Evolutionary conservation across 2,329 filamentous ascomycete genomes (phyloP).

Genomic region (Cytospora chrysosperma): DNA sequence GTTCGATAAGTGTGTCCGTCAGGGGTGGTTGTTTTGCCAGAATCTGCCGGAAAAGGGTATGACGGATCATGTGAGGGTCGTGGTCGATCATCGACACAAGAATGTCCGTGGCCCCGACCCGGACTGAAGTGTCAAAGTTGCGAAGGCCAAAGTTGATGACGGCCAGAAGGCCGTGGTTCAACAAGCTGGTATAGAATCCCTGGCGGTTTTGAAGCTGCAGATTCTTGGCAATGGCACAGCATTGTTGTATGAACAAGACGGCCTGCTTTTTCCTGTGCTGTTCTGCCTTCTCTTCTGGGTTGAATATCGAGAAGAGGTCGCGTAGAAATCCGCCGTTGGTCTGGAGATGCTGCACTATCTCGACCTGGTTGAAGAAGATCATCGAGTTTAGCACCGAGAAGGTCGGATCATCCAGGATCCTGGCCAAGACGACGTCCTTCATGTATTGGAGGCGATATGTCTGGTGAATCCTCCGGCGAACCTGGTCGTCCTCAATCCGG

Average conservation of each 20-base stretch:
- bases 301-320: conserved; percentile 86
- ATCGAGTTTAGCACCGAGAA: conserved; percentile 96
- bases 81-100: conserved; percentile 93
- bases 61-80: conserved; percentile 89
- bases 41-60: conserved; percentile 89
- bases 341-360: conserved; percentile 95
- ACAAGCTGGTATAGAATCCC: conserved; percentile 84
- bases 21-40: conserved; percentile 81
- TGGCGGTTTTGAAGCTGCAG: conserved; percentile 80
- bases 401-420: conserved; percentile 95
- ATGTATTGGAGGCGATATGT: conserved; percentile 95
- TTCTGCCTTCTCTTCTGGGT: conserved; percentile 53
- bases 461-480: conserved; percentile 89
- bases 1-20: conserved; percentile 88
- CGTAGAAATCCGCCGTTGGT: conserved; percentile 73
- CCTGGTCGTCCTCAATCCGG: conserved; percentile 76
- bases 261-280: conserved; percentile 84
- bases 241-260: conserved; percentile 95
- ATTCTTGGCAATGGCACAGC: conserved; percentile 90
- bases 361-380: conserved; percentile 98
- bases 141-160: conserved; percentile 91
- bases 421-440: conserved; percentile 95
- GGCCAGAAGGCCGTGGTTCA: conserved; percentile 79
- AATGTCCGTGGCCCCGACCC: conserved; percentile 91
- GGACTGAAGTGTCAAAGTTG: conserved; percentile 77